Percentiles rank a stretch among this genome's conserved stretches.
Evolutionary conservation across 2,329 filamentous ascomycete genomes (phyloP).

Genomic region (Cercospora sojina): DNA sequence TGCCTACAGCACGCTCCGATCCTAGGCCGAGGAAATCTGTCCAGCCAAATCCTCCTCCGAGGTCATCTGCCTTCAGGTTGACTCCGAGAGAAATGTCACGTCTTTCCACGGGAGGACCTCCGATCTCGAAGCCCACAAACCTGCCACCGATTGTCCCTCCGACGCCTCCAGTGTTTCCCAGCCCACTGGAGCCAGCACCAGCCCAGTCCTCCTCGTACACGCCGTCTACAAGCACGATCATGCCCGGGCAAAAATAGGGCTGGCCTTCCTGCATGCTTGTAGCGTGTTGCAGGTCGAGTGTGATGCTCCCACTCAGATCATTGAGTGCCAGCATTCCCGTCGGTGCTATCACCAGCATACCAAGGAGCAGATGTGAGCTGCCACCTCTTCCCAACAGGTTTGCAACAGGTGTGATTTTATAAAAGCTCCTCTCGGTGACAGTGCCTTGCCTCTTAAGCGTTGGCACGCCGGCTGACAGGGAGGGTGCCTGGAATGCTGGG

Average conservation of each 20-base stretch:
- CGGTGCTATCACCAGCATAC: conserved; percentile 76
- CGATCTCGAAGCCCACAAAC: conserved; percentile 87
- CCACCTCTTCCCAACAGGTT: conserved; percentile 76
- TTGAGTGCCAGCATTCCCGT: conserved; percentile 79
- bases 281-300: conserved; percentile 77
- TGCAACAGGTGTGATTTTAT: conserved; percentile 85
- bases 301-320: conserved; percentile 84
- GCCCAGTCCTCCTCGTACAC: conserved; percentile 93
- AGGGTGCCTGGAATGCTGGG: conserved; percentile 83
- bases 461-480: conserved; percentile 57
- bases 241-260: conserved; percentile 90
- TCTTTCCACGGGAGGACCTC: conserved; percentile 86
- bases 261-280: conserved; percentile 73
- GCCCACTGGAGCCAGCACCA: conserved; percentile 57
- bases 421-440: conserved; percentile 64
- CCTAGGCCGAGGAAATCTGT: conserved; percentile 93
- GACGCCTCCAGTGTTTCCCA: conserved; percentile 73
- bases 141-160: conserved; percentile 89
- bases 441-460: conserved; percentile 37
- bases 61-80: conserved; percentile 49
- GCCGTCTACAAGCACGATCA: conserved; percentile 92
- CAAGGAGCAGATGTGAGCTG: conserved; percentile 80
- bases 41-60: conserved; percentile 88
- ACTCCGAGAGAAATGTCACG: conserved; percentile 76
- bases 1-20: conserved; percentile 78